These are phyloP conservation scores for Nakazawaea anatomiae DNA, from an alignment of 805 yeast genomes.

Conservation along the genomic window DNA sequence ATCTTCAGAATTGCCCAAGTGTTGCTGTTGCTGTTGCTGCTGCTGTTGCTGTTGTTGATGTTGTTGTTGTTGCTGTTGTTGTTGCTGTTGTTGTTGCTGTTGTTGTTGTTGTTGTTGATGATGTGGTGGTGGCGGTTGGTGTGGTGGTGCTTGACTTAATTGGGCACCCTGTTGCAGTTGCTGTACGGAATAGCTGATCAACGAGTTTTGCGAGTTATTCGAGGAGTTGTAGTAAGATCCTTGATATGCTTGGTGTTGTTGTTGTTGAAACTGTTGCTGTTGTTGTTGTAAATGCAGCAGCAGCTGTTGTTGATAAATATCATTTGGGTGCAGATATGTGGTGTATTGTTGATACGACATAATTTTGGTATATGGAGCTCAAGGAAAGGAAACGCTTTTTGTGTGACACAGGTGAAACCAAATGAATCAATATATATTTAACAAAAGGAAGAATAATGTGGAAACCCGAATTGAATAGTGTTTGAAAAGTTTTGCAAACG, in stretches of 20 bases:
- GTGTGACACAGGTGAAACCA: too few species aligned
- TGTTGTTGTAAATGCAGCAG: background rate
- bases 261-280: background rate
- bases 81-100: background rate
- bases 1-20: background rate
- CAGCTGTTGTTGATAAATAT: background rate
- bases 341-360: constrained; percentile 5
- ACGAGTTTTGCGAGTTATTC: constrained; percentile 3
- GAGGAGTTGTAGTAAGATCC: constrained; percentile 2
- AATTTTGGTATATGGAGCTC: too few species aligned
- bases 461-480: background rate
- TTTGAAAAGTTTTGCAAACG: background rate
- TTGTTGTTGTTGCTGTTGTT: background rate
- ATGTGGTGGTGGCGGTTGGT: background rate
- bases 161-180: background rate
- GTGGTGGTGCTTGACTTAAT: background rate
- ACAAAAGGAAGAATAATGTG: too few species aligned
- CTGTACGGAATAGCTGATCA: background rate
- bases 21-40: constrained; percentile 1
- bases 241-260: constrained; percentile 1
- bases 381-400: too few species aligned
- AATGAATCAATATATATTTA: too few species aligned
- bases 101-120: background rate
- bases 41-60: too few species aligned
- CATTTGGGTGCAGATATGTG: constrained; percentile 2